Conservation (phyloP, 2,329 filamentous ascomycete species). For the Diaporthe vexans region DNA sequence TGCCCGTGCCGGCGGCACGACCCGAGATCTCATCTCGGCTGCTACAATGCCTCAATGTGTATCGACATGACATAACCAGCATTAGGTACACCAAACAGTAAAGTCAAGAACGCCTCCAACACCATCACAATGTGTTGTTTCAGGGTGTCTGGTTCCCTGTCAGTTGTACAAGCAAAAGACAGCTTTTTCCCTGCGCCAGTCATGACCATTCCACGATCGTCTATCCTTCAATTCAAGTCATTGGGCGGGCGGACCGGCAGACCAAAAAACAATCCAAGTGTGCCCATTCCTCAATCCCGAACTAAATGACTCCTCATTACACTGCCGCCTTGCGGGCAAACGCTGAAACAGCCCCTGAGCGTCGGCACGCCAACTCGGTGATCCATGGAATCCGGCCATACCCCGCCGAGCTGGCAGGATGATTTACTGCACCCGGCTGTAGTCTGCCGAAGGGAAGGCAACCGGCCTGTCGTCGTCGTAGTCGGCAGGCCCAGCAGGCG, state of each 20-base stretch:
- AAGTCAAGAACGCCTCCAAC: constrained; percentile 41
- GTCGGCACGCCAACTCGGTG: background rate
- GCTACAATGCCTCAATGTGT: constrained; percentile 34
- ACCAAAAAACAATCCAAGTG: background rate
- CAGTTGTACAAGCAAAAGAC: constrained; percentile 34
- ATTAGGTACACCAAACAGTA: constrained; percentile 30
- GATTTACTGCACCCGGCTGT: constrained; percentile 63
- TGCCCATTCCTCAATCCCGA: background rate
- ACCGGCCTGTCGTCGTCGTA: constrained; percentile 63
- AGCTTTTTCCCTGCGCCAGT: constrained; percentile 37
- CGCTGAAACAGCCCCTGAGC: background rate
- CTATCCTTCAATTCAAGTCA: constrained; percentile 22
- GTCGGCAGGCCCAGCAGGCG: constrained; percentile 54
- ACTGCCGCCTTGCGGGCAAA: background rate
- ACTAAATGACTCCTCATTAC: constrained; percentile 34
- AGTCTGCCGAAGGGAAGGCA: constrained; percentile 70
- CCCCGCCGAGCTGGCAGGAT: background rate
- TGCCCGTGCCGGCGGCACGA: constrained; percentile 15
- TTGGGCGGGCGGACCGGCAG: constrained; percentile 4
- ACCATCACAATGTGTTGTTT: constrained; percentile 36
- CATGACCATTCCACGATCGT: constrained; percentile 29
- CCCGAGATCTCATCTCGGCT: background rate
- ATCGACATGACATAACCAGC: constrained; percentile 37
- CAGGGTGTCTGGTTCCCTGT: constrained; percentile 21
- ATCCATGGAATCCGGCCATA: background rate